Base-by-base conservation (phyloP, 202 grass and related monocot species). In the Setaria italica region DNA sequence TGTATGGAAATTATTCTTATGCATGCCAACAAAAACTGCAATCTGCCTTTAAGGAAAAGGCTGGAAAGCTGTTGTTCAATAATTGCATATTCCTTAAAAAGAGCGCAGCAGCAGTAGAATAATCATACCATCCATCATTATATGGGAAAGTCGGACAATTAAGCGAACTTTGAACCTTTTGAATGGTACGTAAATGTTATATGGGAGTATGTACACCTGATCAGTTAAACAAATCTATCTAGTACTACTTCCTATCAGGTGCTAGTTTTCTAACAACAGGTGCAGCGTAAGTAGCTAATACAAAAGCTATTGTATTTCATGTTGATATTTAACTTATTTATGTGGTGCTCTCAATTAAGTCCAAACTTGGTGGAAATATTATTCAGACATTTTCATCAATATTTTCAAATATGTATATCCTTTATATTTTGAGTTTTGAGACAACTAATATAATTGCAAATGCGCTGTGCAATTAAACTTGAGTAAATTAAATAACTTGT, bases 1-100 rank as follows among this genome's bases (percentile, higher is more conserved):
- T 62, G 33, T 9, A 17, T 42, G 2, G 7, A 5, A 71, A 78
- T 49, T 57, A 72, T 75, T 65, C 16, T 53, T 34, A 43, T 89
- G 82, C 43, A 70, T 89, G 50, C 69, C 77, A 85, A 89, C 77
- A 76, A 89, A 89, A 85, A 85, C 82, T 85, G 70, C 82, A 76
- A 63, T 80, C 70, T 89, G 70, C 80, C 77, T 76, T 80, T 55
- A 53, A 34, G 53, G 62, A 76, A 89, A 85, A 85, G 33, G 62
- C 62, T 85, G 82, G 62, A 70, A 89, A 89, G 82, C 70, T 76
- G 77, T 55, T 70, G 60, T 69, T 85, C 76, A 85, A 89, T 89
- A 85, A 85, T 89, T 85, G 82, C 76, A 69, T 85, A 85, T 80
- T 89, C 70, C 69, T 69, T 59, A 60, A 85, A 80, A 89, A 76